Evolutionary conservation across 2,329 filamentous ascomycete species (phyloP), one percentile per base, ranked within the genome.

Genomic region (Aspergillus sclerotialis): DNA sequence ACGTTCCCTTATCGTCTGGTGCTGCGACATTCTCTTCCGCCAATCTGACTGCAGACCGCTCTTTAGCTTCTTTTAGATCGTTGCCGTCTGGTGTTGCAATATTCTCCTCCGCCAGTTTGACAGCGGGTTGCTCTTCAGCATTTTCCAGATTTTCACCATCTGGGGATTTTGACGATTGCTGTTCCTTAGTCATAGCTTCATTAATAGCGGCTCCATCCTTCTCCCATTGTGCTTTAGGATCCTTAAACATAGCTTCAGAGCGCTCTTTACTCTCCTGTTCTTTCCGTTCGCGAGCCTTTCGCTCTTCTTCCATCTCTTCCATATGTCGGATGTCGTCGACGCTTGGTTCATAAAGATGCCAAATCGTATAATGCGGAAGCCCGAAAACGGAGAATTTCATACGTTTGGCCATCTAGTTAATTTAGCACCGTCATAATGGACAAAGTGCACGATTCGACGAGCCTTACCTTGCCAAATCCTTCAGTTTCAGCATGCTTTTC

Each of bases 291-390:
- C 80, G 82, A 16, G 78, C 79, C 44, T 84, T 73, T 36, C 83
- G 79, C 58, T 96, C 89, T 45, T 80, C 73, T 56, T 96, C 90
- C 90, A 96, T 95, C 64, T 95, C 88, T 69, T 89, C 90, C 92
- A 98, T 98, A 55, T 96, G 92, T 39, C 84, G 81, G 43, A 96
- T 85, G 53, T 98, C 92, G 54, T 98, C 92, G 11, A 95, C 85
- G 52, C 87, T 94, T n/a, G 92, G 92, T 63, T 98, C 92, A 68
- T 98, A 98, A 53, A 98, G 72, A 80, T 98, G 92, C 92, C 92
- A 98, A 46, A 98, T 95, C 1, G 88, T 94, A 63, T 98, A 98
- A 59, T 98, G 92, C 5, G 92, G 92, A 30, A 98, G 73, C 19
- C 92, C 92, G 38, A 98, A 84, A 12, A 98, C 92, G 0, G 89